phyloP scores from a whole-genome alignment of 179 eudicot genomes.

The Actinidia chinensis region DNA sequence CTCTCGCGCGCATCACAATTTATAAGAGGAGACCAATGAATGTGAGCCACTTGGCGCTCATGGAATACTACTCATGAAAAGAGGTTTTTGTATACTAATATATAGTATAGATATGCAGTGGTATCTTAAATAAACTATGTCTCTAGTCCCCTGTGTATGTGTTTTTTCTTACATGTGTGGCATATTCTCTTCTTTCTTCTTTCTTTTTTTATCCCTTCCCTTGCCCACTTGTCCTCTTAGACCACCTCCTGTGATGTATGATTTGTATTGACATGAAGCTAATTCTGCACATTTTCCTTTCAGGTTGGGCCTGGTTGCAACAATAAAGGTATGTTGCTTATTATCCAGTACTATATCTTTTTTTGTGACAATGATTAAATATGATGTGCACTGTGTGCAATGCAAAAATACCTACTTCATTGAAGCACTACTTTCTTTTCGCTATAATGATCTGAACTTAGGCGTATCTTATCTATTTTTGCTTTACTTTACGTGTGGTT shows the following conservation, averaged over 20 bases:
- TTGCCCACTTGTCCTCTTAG: background rate
- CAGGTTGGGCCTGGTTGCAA: conserved; percentile 91
- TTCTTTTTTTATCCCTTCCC: no score
- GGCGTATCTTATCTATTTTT: background rate
- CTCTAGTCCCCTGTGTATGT: no score
- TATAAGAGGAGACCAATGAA: no score
- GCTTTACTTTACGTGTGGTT: background rate
- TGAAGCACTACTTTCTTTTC: background rate
- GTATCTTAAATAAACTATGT: no score
- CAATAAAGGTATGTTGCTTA: conserved; percentile 60
- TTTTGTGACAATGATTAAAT: background rate
- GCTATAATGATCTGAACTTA: background rate
- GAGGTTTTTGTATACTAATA: no score
- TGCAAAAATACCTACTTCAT: background rate
- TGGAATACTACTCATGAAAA: no score
- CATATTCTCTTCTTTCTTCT: background rate
- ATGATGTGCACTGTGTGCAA: background rate
- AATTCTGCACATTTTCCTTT: conserved; percentile 21
- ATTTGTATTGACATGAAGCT: conserved; percentile 6
- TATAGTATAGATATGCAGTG: no score
- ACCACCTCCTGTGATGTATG: background rate
- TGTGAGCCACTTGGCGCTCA: no score
- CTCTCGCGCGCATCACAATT: no score
- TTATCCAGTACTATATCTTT: background rate
- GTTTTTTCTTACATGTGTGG: background rate